Conservation (phyloP, 2,329 filamentous ascomycete species). For the Echinosphaeria canescens region DNA sequence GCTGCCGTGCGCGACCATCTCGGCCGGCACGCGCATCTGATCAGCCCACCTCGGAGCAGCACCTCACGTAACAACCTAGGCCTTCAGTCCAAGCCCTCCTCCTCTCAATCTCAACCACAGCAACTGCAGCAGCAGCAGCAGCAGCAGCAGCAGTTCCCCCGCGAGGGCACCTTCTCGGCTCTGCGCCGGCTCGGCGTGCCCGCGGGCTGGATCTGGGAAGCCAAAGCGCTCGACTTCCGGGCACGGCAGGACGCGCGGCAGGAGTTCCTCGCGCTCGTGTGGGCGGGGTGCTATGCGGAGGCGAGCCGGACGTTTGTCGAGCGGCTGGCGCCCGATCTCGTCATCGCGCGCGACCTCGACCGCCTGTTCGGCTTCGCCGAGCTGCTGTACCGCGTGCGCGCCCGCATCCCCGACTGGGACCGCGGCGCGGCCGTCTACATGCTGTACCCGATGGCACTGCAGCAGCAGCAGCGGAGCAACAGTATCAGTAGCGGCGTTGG, state of each 20-base stretch:
- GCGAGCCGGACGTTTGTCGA: slow-evolving; percentile 69
- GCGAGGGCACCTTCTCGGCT: slow-evolving; percentile 33
- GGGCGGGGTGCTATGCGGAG: slow-evolving; percentile 53
- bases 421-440: slow-evolving; percentile 62
- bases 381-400: slow-evolving; percentile 51
- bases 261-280: slow-evolving; percentile 64
- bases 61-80: too few species aligned
- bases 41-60: slow-evolving; percentile 35
- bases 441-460: slow-evolving; percentile 31
- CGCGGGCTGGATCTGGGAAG: slow-evolving; percentile 62
- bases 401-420: slow-evolving; percentile 50
- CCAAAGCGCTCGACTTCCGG: slow-evolving; percentile 66
- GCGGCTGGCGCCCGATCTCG: slow-evolving; percentile 58
- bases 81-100: too few species aligned
- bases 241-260: slow-evolving; percentile 44
- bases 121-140: too few species aligned
- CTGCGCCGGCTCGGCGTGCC: slow-evolving; percentile 49
- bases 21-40: slow-evolving; percentile 44
- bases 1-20: slow-evolving; percentile 53
- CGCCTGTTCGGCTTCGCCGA: slow-evolving; percentile 28
- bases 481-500: too few species aligned
- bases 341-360: slow-evolving; percentile 66
- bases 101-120: too few species aligned
- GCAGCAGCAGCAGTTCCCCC: slow-evolving; percentile 15
- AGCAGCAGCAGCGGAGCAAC: slow-evolving; percentile 14